These are phyloP conservation scores for Metrosideros polymorpha DNA, from an alignment of 441 rosid species.

Conservation along the genomic window DNA sequence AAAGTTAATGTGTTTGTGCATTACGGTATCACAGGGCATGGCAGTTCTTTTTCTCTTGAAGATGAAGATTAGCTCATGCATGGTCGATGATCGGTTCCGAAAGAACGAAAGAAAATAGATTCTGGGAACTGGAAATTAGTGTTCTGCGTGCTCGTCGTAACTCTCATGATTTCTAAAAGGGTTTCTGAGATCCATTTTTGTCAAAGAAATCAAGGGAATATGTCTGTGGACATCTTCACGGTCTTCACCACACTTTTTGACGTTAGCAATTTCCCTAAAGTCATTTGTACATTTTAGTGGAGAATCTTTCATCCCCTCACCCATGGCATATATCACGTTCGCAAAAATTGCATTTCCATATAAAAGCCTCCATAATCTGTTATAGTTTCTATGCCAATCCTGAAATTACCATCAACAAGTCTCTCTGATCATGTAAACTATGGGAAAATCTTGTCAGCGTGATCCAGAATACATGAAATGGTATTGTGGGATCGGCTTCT, in stretches of 20 bases:
- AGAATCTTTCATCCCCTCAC: background rate
- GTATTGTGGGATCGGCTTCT: background rate
- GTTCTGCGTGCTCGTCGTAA: background rate
- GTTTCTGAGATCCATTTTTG: background rate
- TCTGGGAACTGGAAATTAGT: background rate
- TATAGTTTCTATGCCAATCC: background rate
- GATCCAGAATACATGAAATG: background rate
- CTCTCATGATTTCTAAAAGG: background rate
- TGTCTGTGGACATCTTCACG: background rate
- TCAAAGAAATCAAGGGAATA: background rate
- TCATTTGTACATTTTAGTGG: background rate
- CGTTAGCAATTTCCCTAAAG: background rate
- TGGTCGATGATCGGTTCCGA: background rate
- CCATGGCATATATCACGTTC: background rate
- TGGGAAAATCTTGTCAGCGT: background rate
- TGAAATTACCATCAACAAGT: background rate
- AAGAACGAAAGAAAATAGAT: background rate
- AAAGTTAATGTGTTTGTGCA: background rate
- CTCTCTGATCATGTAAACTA: background rate
- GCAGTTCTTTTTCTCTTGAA: background rate
- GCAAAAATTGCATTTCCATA: background rate
- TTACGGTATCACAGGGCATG: background rate
- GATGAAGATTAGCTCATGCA: background rate
- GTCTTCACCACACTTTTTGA: background rate
- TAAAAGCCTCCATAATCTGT: background rate